Evolutionary conservation across 2,329 filamentous ascomycete species (phyloP).

Genomic region (Fusarium sp.): DNA sequence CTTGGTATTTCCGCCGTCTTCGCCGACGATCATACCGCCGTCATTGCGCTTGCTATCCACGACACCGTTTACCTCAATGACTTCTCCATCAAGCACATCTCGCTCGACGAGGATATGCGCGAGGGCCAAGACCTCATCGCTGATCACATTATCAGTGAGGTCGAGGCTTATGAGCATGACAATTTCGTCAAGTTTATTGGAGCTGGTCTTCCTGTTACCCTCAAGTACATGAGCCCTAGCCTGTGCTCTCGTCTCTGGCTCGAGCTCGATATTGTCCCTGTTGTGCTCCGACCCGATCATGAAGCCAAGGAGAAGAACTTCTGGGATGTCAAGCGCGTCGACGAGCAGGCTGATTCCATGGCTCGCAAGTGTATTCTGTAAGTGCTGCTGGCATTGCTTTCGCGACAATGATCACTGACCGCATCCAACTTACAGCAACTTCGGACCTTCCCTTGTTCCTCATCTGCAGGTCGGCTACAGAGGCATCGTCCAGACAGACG

Average conservation of each 20-base stretch:
- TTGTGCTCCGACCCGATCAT: conserved; percentile 71
- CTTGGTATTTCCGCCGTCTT: conserved; percentile 73
- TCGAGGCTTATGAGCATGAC: conserved; percentile 73
- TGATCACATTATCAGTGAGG: conserved; percentile 71
- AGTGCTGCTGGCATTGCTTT: conserved; percentile 45
- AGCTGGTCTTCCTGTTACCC: conserved; percentile 74
- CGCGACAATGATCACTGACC: conserved; percentile 1
- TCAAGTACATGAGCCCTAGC: conserved; percentile 73
- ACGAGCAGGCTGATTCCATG: conserved; percentile 87
- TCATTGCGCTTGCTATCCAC: conserved; percentile 78
- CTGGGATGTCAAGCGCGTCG: conserved; percentile 73
- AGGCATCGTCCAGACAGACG: conserved; percentile 80
- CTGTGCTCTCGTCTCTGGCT: conserved; percentile 82
- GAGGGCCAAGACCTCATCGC: conserved; percentile 65
- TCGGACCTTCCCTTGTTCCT: conserved; percentile 80
- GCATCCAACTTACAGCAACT: conserved; percentile 65
- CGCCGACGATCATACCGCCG: conserved; percentile 65
- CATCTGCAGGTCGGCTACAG: conserved; percentile 77
- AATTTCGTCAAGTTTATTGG: conserved; percentile 84
- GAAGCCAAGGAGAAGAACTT: conserved; percentile 60
- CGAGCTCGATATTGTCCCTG: conserved; percentile 81
- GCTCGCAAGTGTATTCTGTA: conserved; percentile 83
- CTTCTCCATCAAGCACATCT: conserved; percentile 75
- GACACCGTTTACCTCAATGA: conserved; percentile 83
- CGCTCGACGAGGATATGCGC: conserved; percentile 58